Evolutionary conservation across 2,329 filamentous ascomycete species (phyloP).

Genomic region (Anthostomella pinea): DNA sequence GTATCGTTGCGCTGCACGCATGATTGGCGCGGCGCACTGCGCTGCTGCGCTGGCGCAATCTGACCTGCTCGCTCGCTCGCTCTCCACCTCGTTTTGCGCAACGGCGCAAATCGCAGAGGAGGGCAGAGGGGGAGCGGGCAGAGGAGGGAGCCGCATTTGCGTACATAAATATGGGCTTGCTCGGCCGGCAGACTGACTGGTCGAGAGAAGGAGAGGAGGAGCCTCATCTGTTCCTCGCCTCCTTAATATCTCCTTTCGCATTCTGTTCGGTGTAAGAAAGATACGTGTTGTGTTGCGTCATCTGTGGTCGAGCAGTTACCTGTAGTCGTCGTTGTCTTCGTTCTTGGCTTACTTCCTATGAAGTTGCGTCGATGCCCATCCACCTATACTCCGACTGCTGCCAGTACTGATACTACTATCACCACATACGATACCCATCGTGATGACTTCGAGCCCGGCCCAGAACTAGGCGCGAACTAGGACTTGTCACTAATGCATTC

Average conservation of each 20-base stretch:
- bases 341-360: slow-evolving; percentile 4
- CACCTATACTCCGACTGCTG: not conserved
- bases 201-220: slow-evolving; percentile 2
- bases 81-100: slow-evolving; percentile 27
- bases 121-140: slow-evolving; percentile 4
- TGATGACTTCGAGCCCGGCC: slow-evolving; percentile 25
- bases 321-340: slow-evolving; percentile 5
- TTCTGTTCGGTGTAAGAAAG: no score
- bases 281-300: no score
- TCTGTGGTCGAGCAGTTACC: slow-evolving; percentile 4
- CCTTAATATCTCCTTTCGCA: no score
- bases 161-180: slow-evolving; percentile 14
- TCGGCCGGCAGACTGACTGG: slow-evolving; percentile 1
- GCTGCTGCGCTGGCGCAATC: slow-evolving; percentile 3
- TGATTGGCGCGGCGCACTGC: slow-evolving; percentile 22
- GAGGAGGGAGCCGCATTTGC: no score
- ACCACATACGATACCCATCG: slow-evolving; percentile 17
- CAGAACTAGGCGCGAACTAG: slow-evolving; percentile 20
- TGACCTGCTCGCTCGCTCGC: slow-evolving; percentile 18
- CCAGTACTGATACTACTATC: slow-evolving; percentile 2
- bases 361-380: not conserved
- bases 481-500: slow-evolving; percentile 16
- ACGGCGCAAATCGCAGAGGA: slow-evolving; percentile 24
- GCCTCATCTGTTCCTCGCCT: not conserved
- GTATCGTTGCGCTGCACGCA: slow-evolving; percentile 19